A percentile compares a stretch with the other conserved stretches of the same genome.
Conservation (phyloP, 306 rosid genomes). For the Dryas octopetala region DNA sequence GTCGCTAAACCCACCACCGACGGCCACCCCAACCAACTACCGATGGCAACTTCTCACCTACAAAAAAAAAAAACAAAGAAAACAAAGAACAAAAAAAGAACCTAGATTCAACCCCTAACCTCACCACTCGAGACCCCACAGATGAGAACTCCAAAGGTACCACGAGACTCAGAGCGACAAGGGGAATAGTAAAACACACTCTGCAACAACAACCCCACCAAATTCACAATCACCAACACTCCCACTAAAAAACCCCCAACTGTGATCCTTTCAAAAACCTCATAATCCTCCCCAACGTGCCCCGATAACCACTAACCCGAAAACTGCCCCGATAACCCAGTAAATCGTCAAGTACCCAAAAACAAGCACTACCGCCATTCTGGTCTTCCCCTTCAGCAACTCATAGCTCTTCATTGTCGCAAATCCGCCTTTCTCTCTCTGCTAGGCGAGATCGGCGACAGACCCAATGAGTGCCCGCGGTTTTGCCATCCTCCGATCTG, state of each 20-base stretch:
- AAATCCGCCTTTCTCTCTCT: constrained; percentile 30
- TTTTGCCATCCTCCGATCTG: no score
- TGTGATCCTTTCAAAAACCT: constrained; percentile 62
- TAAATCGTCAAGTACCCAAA: constrained; percentile 53
- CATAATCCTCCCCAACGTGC: constrained; percentile 55
- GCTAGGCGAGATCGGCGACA: no score
- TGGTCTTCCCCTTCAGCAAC: constrained; percentile 66
- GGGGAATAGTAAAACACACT: constrained; percentile 76
- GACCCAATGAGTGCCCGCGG: no score
- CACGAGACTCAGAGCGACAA: no score
- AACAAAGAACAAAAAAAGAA: no score
- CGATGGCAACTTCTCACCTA: no score
- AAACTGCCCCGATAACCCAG: constrained; percentile 44
- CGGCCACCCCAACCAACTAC: no score
- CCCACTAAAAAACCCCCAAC: constrained; percentile 88
- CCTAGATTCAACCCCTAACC: rapidly evolving
- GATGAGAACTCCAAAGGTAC: no score
- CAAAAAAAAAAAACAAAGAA: no score
- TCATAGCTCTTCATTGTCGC: constrained; percentile 84
- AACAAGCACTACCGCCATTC: constrained; percentile 54
- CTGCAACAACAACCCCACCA: constrained; percentile 83
- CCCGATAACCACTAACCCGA: constrained; percentile 63
- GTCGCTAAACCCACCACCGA: no score
- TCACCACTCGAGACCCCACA: rapidly evolving
- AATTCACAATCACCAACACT: constrained; percentile 76